Evolutionary conservation across 192 early-diverging fungal species (phyloP).

Genomic region (Coemansia biformis): DNA sequence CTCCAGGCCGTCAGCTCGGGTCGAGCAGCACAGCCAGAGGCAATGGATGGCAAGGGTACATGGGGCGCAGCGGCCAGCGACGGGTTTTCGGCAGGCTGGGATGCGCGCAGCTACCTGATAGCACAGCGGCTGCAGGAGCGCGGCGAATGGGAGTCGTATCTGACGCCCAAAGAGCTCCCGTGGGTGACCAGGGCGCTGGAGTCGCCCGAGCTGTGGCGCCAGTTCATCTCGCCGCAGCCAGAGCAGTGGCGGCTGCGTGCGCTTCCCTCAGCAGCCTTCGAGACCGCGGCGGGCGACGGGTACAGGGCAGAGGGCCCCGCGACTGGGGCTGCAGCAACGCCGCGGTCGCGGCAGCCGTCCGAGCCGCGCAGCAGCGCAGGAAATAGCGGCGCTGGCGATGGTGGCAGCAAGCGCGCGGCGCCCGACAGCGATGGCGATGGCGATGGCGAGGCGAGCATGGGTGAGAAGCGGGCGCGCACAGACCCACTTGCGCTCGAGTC

Average conservation of each 20-base stretch:
- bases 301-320: background rate
- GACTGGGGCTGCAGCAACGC: background rate
- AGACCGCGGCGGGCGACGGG: conserved; percentile 4
- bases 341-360: background rate
- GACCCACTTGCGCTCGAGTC: conserved; percentile 6
- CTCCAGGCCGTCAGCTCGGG: no score
- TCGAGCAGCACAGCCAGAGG: no score
- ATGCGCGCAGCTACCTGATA: conserved; percentile 37
- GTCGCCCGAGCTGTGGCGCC: conserved; percentile 37
- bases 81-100: conserved; percentile 16
- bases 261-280: conserved; percentile 26
- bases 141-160: conserved; percentile 31
- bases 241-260: conserved; percentile 44
- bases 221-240: conserved; percentile 42
- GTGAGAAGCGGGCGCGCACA: conserved; percentile 22
- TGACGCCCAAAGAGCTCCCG: conserved; percentile 26
- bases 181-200: conserved; percentile 36
- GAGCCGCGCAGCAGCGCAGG: no score
- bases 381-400: no score
- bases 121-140: conserved; percentile 36
- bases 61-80: background rate
- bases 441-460: no score
- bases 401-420: conserved; percentile 18
- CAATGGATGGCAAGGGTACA: conserved; percentile 4
- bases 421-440: conserved; percentile 7